A percentile compares a stretch with the other conserved stretches of the same genome.
phyloP scores from a whole-genome alignment of 495 filamentous ascomycete genomes.

The Hypoxylon fuscum region DNA sequence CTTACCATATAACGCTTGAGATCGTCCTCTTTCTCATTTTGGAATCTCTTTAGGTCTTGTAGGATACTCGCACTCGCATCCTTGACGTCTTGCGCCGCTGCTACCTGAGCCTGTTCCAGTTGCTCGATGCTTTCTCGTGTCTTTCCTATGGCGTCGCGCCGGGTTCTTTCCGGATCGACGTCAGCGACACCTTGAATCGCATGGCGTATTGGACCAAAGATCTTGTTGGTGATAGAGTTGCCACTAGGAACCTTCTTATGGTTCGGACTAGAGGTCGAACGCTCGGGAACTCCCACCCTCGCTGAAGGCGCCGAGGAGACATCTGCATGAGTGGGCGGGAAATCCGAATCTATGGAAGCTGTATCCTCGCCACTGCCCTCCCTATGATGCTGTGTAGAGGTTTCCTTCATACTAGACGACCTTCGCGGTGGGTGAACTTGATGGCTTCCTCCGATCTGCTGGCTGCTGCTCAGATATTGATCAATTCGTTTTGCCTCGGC shows the following conservation, averaged over 20 bases:
- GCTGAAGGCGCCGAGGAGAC: constrained; percentile 67
- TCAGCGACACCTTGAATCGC: constrained; percentile 96
- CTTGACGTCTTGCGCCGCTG: constrained; percentile 87
- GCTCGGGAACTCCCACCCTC: constrained; percentile 63
- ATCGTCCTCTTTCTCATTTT: constrained; percentile 93
- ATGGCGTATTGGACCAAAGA: constrained; percentile 95
- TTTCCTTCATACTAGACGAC: constrained; percentile 66
- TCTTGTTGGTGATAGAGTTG: constrained; percentile 86
- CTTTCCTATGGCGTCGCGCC: constrained; percentile 93
- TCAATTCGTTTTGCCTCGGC: constrained; percentile 91
- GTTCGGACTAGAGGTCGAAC: constrained; percentile 47
- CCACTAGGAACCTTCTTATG: constrained; percentile 80
- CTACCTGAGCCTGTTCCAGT: constrained; percentile 88
- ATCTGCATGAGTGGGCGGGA: constrained; percentile 88
- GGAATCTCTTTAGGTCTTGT: constrained; percentile 90
- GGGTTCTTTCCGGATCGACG: constrained; percentile 90
- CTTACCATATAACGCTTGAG: constrained; percentile 93
- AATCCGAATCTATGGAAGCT: constrained; percentile 90
- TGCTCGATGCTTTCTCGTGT: constrained; percentile 79
- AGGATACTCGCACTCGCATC: constrained; percentile 87
- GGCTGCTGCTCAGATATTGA: constrained; percentile 80
- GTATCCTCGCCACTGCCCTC: constrained; percentile 70
- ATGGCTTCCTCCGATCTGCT: constrained; percentile 52
- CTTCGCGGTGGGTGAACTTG: constrained; percentile 65
- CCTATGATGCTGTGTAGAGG: constrained; percentile 57